phyloP scores from a whole-genome alignment of 2,329 filamentous ascomycete genomes.

The Fusarium oxysporum region DNA sequence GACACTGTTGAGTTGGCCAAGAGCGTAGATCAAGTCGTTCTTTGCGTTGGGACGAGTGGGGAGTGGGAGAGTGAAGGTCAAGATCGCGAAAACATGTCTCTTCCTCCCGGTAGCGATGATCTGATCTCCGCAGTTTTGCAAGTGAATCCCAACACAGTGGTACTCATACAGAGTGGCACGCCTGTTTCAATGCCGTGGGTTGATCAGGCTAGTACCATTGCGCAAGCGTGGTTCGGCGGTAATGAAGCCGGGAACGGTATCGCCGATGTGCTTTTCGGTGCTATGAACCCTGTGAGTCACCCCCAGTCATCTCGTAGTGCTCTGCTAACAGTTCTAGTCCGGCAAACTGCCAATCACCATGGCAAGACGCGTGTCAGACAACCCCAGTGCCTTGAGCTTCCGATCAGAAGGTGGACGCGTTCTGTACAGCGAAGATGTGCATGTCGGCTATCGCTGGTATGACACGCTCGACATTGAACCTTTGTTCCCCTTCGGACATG shows the following conservation, averaged over 20 bases:
- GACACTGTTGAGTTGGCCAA: neutral
- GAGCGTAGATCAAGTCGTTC: neutral
- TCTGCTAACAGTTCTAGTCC: neutral
- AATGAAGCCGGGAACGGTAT: constrained; percentile 3
- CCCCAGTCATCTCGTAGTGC: fast-evolving
- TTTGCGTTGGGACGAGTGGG: neutral
- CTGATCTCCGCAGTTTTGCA: neutral
- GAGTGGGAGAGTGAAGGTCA: constrained; percentile 13
- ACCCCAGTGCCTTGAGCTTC: neutral
- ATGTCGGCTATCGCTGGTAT: constrained; percentile 14
- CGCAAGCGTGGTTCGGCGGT: constrained; percentile 1
- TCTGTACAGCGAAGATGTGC: neutral
- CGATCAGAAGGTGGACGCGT: neutral
- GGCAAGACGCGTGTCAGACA: neutral
- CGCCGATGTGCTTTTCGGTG: neutral
- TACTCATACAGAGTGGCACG: neutral
- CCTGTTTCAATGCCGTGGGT: constrained; percentile 11
- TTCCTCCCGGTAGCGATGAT: neutral
- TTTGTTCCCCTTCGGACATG: neutral
- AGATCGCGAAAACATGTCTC: neutral
- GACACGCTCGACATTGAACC: neutral
- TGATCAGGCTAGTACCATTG: neutral
- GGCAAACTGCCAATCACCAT: neutral
- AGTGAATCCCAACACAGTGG: neutral
- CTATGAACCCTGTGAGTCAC: neutral